phyloP scores from a whole-genome alignment of 805 yeast species.

The Teunomyces funiuensis region DNA sequence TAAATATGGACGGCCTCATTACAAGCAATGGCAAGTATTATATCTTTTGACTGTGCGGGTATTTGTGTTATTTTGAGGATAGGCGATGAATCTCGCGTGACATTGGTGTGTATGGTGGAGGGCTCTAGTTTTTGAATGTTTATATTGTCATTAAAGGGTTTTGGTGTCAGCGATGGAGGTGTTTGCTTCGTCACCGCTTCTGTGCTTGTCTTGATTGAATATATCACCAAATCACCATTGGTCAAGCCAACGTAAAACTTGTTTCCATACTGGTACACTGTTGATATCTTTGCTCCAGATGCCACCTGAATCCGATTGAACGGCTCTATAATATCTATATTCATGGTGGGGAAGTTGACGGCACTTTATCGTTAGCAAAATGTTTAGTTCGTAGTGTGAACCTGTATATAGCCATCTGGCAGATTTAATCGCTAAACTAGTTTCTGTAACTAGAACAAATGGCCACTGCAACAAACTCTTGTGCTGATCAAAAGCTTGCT shows the following conservation, averaged over 20 bases:
- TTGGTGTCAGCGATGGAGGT: conserved; percentile 20
- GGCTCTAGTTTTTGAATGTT: conserved; percentile 10
- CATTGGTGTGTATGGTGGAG: conserved; percentile 22
- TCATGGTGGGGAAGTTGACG: conserved; percentile 24
- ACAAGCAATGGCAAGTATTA: conserved; percentile 2
- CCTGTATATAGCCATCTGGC: too few species aligned
- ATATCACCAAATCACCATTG: conserved; percentile 32
- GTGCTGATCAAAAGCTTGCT: too few species aligned
- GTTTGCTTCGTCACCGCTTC: not conserved
- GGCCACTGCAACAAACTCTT: too few species aligned
- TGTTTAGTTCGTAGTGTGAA: too few species aligned
- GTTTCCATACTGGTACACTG: conserved; percentile 19
- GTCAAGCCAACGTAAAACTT: conserved; percentile 31
- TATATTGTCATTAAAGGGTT: conserved; percentile 18
- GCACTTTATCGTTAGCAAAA: not conserved
- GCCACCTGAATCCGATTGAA: conserved; percentile 33
- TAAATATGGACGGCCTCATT: not conserved
- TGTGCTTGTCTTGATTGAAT: not conserved
- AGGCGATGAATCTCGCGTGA: conserved; percentile 16
- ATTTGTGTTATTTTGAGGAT: conserved; percentile 16
- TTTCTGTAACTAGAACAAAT: too few species aligned
- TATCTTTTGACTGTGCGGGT: conserved; percentile 1
- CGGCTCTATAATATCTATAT: conserved; percentile 40
- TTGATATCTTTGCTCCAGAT: conserved; percentile 19
- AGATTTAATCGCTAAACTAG: too few species aligned